Base-by-base conservation (phyloP, 1,284 basidiomycete species). In the Sanguinoderma infundibulare region DNA sequence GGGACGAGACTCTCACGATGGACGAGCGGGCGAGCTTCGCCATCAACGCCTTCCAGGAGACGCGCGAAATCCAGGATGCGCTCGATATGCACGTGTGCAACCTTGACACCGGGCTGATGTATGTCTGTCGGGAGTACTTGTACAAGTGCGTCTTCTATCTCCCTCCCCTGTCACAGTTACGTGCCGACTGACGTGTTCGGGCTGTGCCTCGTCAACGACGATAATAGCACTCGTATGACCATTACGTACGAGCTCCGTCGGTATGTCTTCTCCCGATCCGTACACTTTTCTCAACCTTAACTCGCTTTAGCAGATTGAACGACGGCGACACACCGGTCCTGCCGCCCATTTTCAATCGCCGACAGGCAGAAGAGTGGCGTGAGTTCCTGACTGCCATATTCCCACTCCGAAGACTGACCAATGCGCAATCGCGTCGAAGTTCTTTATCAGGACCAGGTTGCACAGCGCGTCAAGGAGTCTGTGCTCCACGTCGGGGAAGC, bases 361-460 rank as follows among this genome's bases (percentile, higher is more conserved):
- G 86, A 66, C 87, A 90, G 61, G 85, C 86, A 0, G 83, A 90
- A 69, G 88, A 91, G 69, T 92, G 90, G 89, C 77, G 90, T 92
- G 75, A 74, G 88, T 83, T 55, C 30, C 53, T 40, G 35, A n/a
- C 51, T 39, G 2, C 53, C 34, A 50, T 22, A 40, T 53, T 46
- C 47, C 51, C 36, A 32, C 35, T 20, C n/a, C 34, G 32, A 34
- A 38, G 39, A 49, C 55, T 59, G 49, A 55, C 38, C 20, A 26
- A 28, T 38, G 28, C 17, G 7, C 39, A 30, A 39, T 40, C 24
- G 26, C 38, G 28, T 53, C 44, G 24, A 56, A 90, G 89, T 90
- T 20, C 81, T 79, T 61, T 86, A 89, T 67, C 87, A 90, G 66
- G 81, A 80, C 53, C 82, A 83, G 59, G 81, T 90, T 30, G 80